Evolutionary conservation across 202 grass and related monocot genomes (phyloP).

Genomic region (Alloteropsis angusta): DNA sequence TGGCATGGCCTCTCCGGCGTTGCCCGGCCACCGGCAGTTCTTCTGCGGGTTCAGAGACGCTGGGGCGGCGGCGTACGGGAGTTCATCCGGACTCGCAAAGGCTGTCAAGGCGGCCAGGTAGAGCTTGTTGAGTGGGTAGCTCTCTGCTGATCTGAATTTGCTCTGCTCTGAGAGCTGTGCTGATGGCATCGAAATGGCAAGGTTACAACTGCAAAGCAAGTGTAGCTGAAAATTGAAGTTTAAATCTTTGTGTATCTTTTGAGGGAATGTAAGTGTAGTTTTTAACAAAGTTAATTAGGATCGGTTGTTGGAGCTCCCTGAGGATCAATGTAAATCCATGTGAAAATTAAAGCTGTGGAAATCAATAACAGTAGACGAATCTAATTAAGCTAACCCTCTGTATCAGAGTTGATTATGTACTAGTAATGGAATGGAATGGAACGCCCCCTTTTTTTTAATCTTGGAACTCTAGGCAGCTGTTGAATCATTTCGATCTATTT

Average conservation of each 20-base stretch:
- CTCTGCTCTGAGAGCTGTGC: neutral
- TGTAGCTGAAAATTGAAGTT: neutral
- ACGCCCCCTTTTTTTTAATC: neutral
- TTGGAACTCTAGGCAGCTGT: neutral
- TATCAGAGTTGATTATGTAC: neutral
- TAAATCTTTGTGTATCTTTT: neutral
- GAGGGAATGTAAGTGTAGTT: neutral
- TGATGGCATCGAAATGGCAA: neutral
- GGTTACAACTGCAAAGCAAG: neutral
- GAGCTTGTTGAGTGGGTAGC: neutral
- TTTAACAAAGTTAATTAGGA: neutral
- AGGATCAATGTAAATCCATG: neutral
- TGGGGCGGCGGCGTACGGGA: slow-evolving; percentile 1
- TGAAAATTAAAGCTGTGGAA: neutral
- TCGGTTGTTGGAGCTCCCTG: neutral
- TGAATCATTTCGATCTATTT: neutral
- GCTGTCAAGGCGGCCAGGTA: slow-evolving; percentile 39
- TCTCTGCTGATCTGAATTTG: neutral
- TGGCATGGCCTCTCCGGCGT: neutral
- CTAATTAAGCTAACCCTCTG: slow-evolving; percentile 12
- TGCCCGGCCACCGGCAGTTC: slow-evolving; percentile 43
- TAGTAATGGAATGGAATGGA: neutral
- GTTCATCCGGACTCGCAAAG: slow-evolving; percentile 1
- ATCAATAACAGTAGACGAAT: slow-evolving; percentile 8
- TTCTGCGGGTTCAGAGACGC: slow-evolving; percentile 43